Conservation (phyloP, 257 asterid genomes). For the Dorcoceras hygrometricum region DNA sequence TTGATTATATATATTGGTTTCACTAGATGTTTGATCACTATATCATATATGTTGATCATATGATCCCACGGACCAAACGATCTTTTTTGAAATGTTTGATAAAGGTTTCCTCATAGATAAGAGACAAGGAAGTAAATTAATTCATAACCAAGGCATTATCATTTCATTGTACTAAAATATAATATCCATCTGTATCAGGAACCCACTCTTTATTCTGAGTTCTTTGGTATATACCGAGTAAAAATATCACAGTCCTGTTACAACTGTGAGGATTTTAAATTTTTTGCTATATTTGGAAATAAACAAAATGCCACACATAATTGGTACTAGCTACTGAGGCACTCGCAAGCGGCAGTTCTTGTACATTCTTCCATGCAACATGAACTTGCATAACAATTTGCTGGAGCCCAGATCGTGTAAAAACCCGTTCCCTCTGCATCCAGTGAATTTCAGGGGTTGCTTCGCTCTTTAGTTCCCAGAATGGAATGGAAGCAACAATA, state of each 20-base stretch:
- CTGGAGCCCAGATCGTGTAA: not conserved
- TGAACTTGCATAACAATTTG: not conserved
- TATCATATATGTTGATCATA: too few relatives aligned
- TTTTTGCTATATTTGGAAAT: not conserved
- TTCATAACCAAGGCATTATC: too few relatives aligned
- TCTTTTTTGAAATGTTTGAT: too few relatives aligned
- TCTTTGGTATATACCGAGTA: too few relatives aligned
- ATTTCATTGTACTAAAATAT: too few relatives aligned
- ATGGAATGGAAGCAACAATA: slow-evolving; percentile 45
- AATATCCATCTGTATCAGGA: too few relatives aligned
- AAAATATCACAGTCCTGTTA: not conserved
- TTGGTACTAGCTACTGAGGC: not conserved
- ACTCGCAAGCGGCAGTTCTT: not conserved
- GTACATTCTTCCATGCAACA: not conserved
- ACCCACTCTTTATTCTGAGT: too few relatives aligned
- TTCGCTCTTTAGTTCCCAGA: slow-evolving; percentile 25
- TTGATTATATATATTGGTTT: too few relatives aligned
- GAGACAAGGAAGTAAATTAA: too few relatives aligned
- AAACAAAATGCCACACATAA: not conserved
- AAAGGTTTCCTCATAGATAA: too few relatives aligned
- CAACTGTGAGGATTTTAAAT: not conserved
- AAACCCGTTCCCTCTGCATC: not conserved
- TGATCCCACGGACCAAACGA: too few relatives aligned
- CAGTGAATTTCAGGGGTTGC: not conserved
- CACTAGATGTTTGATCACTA: too few relatives aligned